Evolutionary conservation across 345 rosid species (phyloP).

Genomic region (Pistacia vera): DNA sequence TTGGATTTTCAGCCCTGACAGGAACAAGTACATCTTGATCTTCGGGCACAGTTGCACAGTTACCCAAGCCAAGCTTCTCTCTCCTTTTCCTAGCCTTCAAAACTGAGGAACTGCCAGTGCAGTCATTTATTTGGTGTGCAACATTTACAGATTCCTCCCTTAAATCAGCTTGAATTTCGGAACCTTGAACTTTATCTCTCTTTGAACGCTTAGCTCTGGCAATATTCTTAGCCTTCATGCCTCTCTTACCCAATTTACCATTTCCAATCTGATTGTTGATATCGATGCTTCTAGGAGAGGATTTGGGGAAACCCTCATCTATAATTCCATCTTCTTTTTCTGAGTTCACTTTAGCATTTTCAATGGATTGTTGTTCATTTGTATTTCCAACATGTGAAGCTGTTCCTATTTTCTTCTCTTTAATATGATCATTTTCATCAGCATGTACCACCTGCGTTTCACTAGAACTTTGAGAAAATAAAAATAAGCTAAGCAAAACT

Average conservation of each 20-base stretch:
- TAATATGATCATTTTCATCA: slow-evolving; percentile 23
- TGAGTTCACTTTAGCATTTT: slow-evolving; percentile 14
- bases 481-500: slow-evolving; percentile 3
- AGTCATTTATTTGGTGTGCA: slow-evolving; percentile 9
- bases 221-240: slow-evolving; percentile 27
- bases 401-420: slow-evolving; percentile 21
- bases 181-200: slow-evolving; percentile 24
- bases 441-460: slow-evolving; percentile 33
- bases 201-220: slow-evolving; percentile 25
- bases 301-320: slow-evolving; percentile 3
- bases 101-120: slow-evolving; percentile 1
- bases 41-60: slow-evolving; percentile 10
- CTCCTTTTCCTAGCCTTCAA: slow-evolving; percentile 7
- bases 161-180: slow-evolving; percentile 24
- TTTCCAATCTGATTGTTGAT: slow-evolving; percentile 12
- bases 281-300: slow-evolving; percentile 20
- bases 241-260: slow-evolving; percentile 24
- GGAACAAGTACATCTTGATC: slow-evolving; percentile 5
- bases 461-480: slow-evolving; percentile 13
- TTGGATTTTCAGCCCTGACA: slow-evolving; percentile 9
- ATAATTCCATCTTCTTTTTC: slow-evolving; percentile 20
- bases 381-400: slow-evolving; percentile 16
- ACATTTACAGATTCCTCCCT: slow-evolving; percentile 19
- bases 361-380: slow-evolving; percentile 19
- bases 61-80: slow-evolving; percentile 10